phyloP scores from a whole-genome alignment of 768 basidiomycete species.

The Punctularia strigosozonata region DNA sequence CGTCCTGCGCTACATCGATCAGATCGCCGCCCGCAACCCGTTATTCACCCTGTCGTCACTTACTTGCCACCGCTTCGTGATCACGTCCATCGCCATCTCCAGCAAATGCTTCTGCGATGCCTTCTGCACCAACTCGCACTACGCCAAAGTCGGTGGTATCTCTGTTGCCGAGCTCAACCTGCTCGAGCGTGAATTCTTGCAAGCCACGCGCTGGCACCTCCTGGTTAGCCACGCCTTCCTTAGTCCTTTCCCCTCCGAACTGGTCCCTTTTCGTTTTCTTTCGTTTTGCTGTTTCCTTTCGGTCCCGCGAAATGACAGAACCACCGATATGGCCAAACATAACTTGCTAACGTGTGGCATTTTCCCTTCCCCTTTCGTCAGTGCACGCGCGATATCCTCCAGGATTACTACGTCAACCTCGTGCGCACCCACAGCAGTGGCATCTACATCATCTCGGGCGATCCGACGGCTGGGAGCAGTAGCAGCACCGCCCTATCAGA shows the following conservation, averaged over 20 bases:
- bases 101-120: slow-evolving; percentile 93
- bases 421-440: slow-evolving; percentile 71
- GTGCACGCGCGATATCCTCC: slow-evolving; percentile 85
- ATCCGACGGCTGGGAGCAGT: slow-evolving; percentile 16
- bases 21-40: slow-evolving; percentile 79
- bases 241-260: slow-evolving; percentile 15
- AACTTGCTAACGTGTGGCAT: no score
- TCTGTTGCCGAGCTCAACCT: slow-evolving; percentile 84
- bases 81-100: slow-evolving; percentile 84
- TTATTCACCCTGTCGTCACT: slow-evolving; percentile 90
- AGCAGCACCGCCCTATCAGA: no score
- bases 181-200: slow-evolving; percentile 89
- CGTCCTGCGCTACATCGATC: slow-evolving; percentile 84
- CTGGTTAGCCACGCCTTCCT: slow-evolving; percentile 48
- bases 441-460: slow-evolving; percentile 39
- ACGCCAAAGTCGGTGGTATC: slow-evolving; percentile 95
- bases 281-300: slow-evolving; percentile 6
- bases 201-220: slow-evolving; percentile 87
- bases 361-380: slow-evolving; percentile 25
- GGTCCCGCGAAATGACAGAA: slow-evolving; percentile 3
- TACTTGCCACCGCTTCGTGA: slow-evolving; percentile 96
- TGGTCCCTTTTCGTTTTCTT: slow-evolving; percentile 3
- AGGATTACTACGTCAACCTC: slow-evolving; percentile 91
- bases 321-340: no score
- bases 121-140: slow-evolving; percentile 90